Percentiles rank a stretch among this genome's conserved stretches.
These are phyloP conservation scores for Punica granatum DNA, from an alignment of 345 rosid species.

Conservation along the genomic window DNA sequence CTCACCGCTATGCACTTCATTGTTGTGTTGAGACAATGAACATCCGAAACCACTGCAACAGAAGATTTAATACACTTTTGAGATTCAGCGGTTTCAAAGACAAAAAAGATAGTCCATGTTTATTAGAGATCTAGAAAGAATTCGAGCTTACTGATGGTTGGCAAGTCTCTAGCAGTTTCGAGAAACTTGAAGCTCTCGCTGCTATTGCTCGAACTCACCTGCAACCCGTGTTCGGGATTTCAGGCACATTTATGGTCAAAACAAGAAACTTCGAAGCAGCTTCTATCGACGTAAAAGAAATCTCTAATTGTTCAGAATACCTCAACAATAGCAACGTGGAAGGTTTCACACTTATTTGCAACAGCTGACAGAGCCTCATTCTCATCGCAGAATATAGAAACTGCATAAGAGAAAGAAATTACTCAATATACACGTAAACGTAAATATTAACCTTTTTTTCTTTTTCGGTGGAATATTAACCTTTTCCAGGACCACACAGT, in stretches of 20 bases:
- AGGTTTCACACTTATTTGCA: constrained; percentile 49
- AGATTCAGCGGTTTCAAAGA: background rate
- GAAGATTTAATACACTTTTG: background rate
- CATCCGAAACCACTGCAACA: constrained; percentile 68
- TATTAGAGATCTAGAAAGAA: background rate
- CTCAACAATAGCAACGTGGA: constrained; percentile 88
- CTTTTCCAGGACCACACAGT: background rate
- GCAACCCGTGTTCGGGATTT: constrained; percentile 13
- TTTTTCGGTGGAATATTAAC: too few relatives aligned
- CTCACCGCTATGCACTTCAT: constrained; percentile 96
- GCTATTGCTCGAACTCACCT: constrained; percentile 41
- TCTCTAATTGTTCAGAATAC: constrained; percentile 16
- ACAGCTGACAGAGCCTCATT: constrained; percentile 65
- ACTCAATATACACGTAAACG: background rate
- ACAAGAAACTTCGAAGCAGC: background rate
- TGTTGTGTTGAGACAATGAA: constrained; percentile 72
- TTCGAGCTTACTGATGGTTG: constrained; percentile 66
- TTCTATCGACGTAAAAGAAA: background rate
- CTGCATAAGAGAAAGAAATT: constrained; percentile 34
- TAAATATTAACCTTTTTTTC: too few relatives aligned
- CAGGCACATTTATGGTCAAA: constrained; percentile 1
- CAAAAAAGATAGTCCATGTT: background rate
- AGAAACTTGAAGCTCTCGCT: constrained; percentile 67
- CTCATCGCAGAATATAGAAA: constrained; percentile 63
- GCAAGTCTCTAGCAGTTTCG: constrained; percentile 68